Percentiles rank a stretch among this genome's conserved stretches.
Conservation (phyloP, 192 early-diverging fungal species). For the Mortierella hygrophila region DNA sequence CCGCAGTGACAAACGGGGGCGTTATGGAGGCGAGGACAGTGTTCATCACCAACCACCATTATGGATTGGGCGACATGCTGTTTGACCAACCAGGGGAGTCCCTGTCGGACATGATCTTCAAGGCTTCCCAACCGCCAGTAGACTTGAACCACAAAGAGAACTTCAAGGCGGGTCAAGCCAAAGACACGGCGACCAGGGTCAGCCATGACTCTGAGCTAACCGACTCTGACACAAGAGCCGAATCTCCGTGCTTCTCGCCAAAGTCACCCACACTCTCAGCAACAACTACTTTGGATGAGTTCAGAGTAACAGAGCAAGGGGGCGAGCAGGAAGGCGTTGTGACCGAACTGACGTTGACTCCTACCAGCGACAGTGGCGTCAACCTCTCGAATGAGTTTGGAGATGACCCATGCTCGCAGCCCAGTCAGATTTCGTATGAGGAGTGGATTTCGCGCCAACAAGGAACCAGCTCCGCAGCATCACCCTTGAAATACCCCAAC, state of each 20-base stretch:
- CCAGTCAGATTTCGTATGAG: neutral
- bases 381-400: neutral
- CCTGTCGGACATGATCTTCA: slow-evolving; percentile 46
- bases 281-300: slow-evolving; percentile 25
- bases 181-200: neutral
- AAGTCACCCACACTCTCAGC: slow-evolving; percentile 11
- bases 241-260: neutral
- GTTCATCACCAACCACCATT: slow-evolving; percentile 14
- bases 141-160: neutral
- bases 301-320: neutral
- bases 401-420: neutral
- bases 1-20: neutral
- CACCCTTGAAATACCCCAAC: neutral
- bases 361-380: neutral
- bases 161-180: neutral
- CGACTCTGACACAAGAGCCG: slow-evolving; percentile 21
- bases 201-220: slow-evolving; percentile 24
- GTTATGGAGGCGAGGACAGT: slow-evolving; percentile 5
- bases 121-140: neutral
- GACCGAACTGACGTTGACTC: neutral
- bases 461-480: neutral
- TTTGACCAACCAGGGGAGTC: slow-evolving; percentile 38
- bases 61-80: slow-evolving; percentile 4
- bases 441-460: neutral
- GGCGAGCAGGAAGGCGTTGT: neutral